phyloP scores from a whole-genome alignment of 2,329 filamentous ascomycete genomes.

The Coleophoma eucalyptorum region DNA sequence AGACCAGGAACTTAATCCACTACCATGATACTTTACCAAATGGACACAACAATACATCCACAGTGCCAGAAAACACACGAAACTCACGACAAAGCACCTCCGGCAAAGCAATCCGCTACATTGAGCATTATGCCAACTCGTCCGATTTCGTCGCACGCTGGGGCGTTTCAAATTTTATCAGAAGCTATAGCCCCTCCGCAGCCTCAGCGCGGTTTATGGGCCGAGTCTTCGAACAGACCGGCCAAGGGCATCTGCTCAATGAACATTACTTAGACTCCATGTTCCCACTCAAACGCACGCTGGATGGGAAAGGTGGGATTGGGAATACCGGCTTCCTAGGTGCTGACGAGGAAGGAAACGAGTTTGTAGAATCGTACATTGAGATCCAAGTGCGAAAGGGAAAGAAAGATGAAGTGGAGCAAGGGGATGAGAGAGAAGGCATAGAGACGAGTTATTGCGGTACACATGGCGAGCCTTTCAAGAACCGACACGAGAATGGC shows the following conservation, averaged over 20 bases:
- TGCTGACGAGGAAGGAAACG: constrained; percentile 7
- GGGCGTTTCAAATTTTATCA: constrained; percentile 66
- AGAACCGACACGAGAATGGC: not conserved
- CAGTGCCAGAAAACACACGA: not conserved
- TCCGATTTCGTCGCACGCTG: constrained; percentile 71
- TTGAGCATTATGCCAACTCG: constrained; percentile 78
- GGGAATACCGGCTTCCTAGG: constrained; percentile 12
- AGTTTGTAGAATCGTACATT: constrained; percentile 19
- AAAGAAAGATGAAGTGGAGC: constrained; percentile 24
- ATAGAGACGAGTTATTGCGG: constrained; percentile 35
- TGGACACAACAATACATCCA: not conserved
- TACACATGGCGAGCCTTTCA: constrained; percentile 7
- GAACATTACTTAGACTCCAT: constrained; percentile 29
- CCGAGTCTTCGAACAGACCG: constrained; percentile 17
- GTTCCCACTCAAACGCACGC: constrained; percentile 21
- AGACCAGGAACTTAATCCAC: constrained; percentile 9
- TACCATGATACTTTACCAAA: constrained; percentile 19
- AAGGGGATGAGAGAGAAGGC: constrained; percentile 39
- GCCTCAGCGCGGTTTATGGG: constrained; percentile 22
- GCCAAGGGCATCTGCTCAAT: constrained; percentile 25
- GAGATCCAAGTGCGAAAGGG: constrained; percentile 25
- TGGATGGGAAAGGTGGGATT: constrained; percentile 12
- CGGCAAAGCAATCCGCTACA: constrained; percentile 55
- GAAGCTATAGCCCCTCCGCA: constrained; percentile 1
- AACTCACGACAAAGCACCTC: constrained; percentile 2